Evolutionary conservation across 306 rosid genomes (phyloP).

Genomic region (Arachis hypogaea): DNA sequence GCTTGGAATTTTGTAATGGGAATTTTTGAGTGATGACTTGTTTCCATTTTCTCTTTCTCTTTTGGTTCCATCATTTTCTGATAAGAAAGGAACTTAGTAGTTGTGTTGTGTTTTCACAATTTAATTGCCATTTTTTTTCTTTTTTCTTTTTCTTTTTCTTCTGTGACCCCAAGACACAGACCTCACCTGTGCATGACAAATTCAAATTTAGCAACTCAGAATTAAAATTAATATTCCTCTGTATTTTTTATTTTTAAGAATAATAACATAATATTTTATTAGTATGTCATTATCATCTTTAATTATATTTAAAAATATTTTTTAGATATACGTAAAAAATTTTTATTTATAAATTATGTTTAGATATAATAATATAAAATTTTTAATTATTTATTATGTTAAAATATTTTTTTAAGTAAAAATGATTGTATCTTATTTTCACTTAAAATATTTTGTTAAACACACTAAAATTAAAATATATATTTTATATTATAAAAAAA

Average conservation of each 20-base stretch:
- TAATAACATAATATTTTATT: too few relatives aligned
- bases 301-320: too few relatives aligned
- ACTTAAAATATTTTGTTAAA: too few relatives aligned
- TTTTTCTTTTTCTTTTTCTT: neutral
- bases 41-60: conserved; percentile 18
- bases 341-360: too few relatives aligned
- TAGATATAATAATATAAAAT: neutral
- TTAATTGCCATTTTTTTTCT: neutral
- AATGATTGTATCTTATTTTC: too few relatives aligned
- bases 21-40: conserved; percentile 5
- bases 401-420: too few relatives aligned
- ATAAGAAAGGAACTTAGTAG: conserved; percentile 1
- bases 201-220: conserved; percentile 9
- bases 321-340: too few relatives aligned
- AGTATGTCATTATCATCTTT: too few relatives aligned
- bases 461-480: too few relatives aligned
- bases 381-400: too few relatives aligned
- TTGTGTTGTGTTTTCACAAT: neutral
- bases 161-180: conserved; percentile 47
- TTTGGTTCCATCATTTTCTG: conserved; percentile 32
- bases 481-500: too few relatives aligned
- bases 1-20: conserved; percentile 1
- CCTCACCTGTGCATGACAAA: conserved; percentile 44
- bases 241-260: too few relatives aligned
- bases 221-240: neutral